Conservation (phyloP, 345 rosid species). For the Lepidium aucheri region DNA sequence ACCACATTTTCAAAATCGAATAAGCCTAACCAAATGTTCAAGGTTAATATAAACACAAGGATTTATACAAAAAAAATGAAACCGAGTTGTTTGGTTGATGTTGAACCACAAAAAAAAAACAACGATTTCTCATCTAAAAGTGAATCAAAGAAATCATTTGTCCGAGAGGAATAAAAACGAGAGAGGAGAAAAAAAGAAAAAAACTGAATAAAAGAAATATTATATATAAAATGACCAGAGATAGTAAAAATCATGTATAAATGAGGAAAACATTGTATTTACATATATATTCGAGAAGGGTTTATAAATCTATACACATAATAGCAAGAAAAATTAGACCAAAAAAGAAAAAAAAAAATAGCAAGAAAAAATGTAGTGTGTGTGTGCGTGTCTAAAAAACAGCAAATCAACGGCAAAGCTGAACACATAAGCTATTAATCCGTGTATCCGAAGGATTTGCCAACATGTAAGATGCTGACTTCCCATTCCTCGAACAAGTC, state of each 20-base stretch:
- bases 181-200: too few species aligned
- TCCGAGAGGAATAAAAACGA: too few species aligned
- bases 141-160: neutral
- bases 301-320: constrained; percentile 2
- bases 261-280: neutral
- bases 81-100: too few species aligned
- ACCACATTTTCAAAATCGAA: too few species aligned
- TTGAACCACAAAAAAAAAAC: too few species aligned
- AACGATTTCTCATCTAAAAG: neutral
- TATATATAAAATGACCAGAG: neutral
- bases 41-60: too few species aligned
- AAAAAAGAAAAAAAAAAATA: too few species aligned
- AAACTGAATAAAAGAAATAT: neutral
- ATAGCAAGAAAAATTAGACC: constrained; percentile 10
- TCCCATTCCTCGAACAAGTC: constrained; percentile 65
- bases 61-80: too few species aligned
- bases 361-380: neutral
- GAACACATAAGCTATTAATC: constrained; percentile 47
- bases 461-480: constrained; percentile 37
- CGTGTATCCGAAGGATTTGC: constrained; percentile 33
- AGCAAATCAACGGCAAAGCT: constrained; percentile 46
- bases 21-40: too few species aligned
- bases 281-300: neutral
- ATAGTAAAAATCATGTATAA: neutral
- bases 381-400: neutral